Percentiles rank a stretch among this genome's conserved stretches.
Conservation (phyloP, 2,329 filamentous ascomycete genomes). For the Trichophyton schoenleinii region DNA sequence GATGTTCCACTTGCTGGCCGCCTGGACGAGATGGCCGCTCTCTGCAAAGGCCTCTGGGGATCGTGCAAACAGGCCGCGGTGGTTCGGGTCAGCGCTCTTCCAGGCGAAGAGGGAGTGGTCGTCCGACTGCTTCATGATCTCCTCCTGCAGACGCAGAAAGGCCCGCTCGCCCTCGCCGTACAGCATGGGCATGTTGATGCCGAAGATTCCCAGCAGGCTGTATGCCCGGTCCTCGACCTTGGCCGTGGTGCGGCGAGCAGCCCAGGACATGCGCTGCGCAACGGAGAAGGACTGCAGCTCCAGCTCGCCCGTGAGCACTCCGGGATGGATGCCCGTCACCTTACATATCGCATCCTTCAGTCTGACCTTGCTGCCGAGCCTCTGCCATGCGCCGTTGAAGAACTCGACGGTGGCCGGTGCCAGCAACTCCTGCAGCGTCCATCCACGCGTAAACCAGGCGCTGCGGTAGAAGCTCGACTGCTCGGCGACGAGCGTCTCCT, state of each 20-base stretch:
- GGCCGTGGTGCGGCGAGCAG: constrained; percentile 15
- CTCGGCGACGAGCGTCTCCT: neutral
- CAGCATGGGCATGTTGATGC: constrained; percentile 18
- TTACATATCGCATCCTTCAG: constrained; percentile 3
- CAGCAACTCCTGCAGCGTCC: constrained; percentile 9
- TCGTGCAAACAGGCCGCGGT: constrained; percentile 6
- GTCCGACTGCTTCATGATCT: constrained; percentile 19
- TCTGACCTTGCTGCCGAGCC: constrained; percentile 3
- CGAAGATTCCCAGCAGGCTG: constrained; percentile 21
- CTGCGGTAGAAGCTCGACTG: neutral
- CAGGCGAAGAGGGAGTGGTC: constrained; percentile 16
- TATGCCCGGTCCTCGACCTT: constrained; percentile 20
- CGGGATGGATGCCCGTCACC: constrained; percentile 5
- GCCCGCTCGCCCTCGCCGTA: constrained; percentile 21
- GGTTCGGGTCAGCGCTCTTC: constrained; percentile 4
- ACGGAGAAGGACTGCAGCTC: constrained; percentile 7
- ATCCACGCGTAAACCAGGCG: constrained; percentile 8
- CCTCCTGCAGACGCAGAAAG: constrained; percentile 20
- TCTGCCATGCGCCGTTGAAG: constrained; percentile 6
- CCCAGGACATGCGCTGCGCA: constrained; percentile 19
- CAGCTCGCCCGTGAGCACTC: neutral
- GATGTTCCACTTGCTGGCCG: neutral
- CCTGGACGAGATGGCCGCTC: neutral
- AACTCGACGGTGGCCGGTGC: constrained; percentile 5
- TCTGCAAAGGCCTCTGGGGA: constrained; percentile 6